Conservation (phyloP, 495 filamentous ascomycete species). For the Penicillium crystallinum region DNA sequence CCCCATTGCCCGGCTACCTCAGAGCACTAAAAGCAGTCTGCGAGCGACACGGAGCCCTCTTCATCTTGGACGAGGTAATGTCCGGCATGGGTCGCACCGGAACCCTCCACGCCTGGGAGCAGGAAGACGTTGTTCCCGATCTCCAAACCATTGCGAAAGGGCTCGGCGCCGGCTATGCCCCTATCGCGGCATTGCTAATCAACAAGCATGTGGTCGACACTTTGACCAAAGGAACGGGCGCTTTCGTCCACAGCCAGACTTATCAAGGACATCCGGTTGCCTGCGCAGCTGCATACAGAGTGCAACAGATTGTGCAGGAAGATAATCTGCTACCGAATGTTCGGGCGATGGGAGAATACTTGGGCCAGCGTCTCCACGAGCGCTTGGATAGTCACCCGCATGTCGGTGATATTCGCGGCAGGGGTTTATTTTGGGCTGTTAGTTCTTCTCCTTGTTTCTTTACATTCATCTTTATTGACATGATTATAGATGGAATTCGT, state of each 20-base stretch:
- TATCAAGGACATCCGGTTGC: slow-evolving; percentile 50
- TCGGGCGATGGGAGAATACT: slow-evolving; percentile 35
- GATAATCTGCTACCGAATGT: slow-evolving; percentile 44
- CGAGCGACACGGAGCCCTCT: slow-evolving; percentile 53
- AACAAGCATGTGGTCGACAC: slow-evolving; percentile 46
- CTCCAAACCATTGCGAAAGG: slow-evolving; percentile 59
- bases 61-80: slow-evolving; percentile 71
- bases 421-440: slow-evolving; percentile 51
- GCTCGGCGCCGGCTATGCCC: slow-evolving; percentile 54
- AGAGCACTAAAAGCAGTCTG: slow-evolving; percentile 53
- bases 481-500: slow-evolving; percentile 50
- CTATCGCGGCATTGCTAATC: slow-evolving; percentile 53
- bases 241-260: slow-evolving; percentile 48
- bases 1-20: slow-evolving; percentile 54
- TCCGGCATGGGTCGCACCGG: slow-evolving; percentile 63
- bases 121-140: slow-evolving; percentile 53
- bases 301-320: slow-evolving; percentile 41
- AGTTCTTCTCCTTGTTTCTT: slow-evolving; percentile 7
- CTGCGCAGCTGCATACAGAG: slow-evolving; percentile 43
- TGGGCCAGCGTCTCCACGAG: slow-evolving; percentile 35
- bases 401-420: slow-evolving; percentile 50
- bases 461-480: slow-evolving; percentile 1
- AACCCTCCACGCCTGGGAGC: slow-evolving; percentile 59
- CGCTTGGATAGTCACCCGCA: slow-evolving; percentile 33
- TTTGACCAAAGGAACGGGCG: slow-evolving; percentile 44